A percentile compares a stretch with the other conserved stretches of the same genome.
phyloP scores from a whole-genome alignment of 495 filamentous ascomycete genomes.

The Aspergillus homomorphus region DNA sequence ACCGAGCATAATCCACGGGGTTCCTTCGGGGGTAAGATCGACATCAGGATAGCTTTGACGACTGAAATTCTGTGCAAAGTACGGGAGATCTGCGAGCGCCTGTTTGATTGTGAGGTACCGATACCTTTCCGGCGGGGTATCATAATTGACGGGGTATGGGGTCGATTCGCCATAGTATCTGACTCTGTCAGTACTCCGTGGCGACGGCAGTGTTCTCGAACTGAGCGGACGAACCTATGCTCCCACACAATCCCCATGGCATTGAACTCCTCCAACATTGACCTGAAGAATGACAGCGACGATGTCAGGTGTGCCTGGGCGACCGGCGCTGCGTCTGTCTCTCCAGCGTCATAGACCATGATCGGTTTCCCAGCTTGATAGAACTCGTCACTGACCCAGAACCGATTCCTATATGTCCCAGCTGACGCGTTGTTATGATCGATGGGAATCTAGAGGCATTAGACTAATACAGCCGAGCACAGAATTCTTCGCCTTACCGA shows the following conservation, averaged over 20 bases:
- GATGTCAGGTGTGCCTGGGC: constrained; percentile 34
- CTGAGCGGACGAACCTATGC: constrained; percentile 42
- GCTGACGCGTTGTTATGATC: constrained; percentile 40
- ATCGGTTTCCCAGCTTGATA: constrained; percentile 53
- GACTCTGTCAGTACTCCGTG: not conserved
- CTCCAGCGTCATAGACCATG: constrained; percentile 53
- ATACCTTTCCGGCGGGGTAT: constrained; percentile 48
- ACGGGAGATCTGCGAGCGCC: constrained; percentile 51
- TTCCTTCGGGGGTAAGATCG: constrained; percentile 42
- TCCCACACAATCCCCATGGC: constrained; percentile 59
- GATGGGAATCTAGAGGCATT: constrained; percentile 39
- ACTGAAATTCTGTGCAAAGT: constrained; percentile 50
- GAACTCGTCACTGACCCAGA: constrained; percentile 50
- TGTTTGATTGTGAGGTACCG: constrained; percentile 49
- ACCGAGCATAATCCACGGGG: constrained; percentile 59
- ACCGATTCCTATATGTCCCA: constrained; percentile 52
- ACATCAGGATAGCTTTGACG: constrained; percentile 29
- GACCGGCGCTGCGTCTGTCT: constrained; percentile 32
- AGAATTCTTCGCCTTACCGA: constrained; percentile 19
- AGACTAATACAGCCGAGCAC: not conserved
- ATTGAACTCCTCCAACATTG: constrained; percentile 44
- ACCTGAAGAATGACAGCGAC: constrained; percentile 38
- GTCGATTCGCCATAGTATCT: constrained; percentile 54
- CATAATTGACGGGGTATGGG: constrained; percentile 42
- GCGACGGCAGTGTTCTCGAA: not conserved